Base-by-base conservation (phyloP, 768 basidiomycete species). In the Amyloporia xantha region DNA sequence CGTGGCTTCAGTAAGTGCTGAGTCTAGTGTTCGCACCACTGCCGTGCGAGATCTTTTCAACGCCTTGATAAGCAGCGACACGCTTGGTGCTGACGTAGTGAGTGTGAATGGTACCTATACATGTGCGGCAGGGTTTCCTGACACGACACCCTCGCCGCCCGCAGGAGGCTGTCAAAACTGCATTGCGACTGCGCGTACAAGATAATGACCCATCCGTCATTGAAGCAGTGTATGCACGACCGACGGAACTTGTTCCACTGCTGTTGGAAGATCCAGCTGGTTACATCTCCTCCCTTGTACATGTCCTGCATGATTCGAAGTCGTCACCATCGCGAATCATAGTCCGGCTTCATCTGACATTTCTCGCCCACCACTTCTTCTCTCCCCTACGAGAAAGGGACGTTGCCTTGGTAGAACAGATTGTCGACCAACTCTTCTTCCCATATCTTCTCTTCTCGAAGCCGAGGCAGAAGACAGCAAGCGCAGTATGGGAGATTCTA, bases 391-490 rank as follows among this genome's bases (percentile, higher is more conserved):
- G 39, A 12, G 47, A 50, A 5, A 49, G 56, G 3, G 25, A 45
- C 2, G 20, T 55, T 1, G 50, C 57, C 1, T 52, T 56, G 1
- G 49, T 60, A 52, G 68, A 64, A 21, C 62, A 67, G 24, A 62
- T 75, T 21, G 77, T 80, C 52, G 68, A 78, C 52, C 66, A 69
- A 26, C 60, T 83, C 1, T 64, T 94, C 47, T 86, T 91, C 60
- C 86, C 91, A 0, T 79, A 80, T 59, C 66, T 94, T 38, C 62
- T 94, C 13, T 84, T 79, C 56, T 84, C 87, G 5, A 90, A 86
- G 59, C 66, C 84, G 2, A 75, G 82, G 44, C 76, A 83, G 52
- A 82, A 79, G 59, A 84, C 78, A 0, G 73, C 80, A 0, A 73
- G 77, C 19, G 61, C 74, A n/a, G 78, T 82, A 0, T 94, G 91